Percentiles rank a stretch among this genome's conserved stretches.
Conservation (phyloP, 2,329 filamentous ascomycete species). For the Neospermospora avenae region DNA sequence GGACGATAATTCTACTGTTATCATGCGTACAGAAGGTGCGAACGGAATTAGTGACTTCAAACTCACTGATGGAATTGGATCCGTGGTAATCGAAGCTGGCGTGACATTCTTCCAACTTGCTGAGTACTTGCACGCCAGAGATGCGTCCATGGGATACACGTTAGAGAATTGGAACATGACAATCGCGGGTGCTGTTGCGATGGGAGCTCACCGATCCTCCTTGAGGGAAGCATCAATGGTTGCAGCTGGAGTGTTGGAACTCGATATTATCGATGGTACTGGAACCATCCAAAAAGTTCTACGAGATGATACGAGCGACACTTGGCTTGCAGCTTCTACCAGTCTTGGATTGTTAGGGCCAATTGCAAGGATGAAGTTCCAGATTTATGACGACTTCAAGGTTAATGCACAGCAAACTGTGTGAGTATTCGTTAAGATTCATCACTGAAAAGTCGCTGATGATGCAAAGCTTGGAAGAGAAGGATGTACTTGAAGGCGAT, state of each 20-base stretch:
- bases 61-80: conserved; percentile 4
- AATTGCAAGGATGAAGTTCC: conserved; percentile 20
- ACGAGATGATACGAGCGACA: conserved; percentile 16
- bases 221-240: conserved; percentile 23
- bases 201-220: conserved; percentile 21
- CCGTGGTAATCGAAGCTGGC: conserved; percentile 21
- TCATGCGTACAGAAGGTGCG: conserved; percentile 19
- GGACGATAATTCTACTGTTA: conserved; percentile 16
- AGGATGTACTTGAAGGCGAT: conserved; percentile 19
- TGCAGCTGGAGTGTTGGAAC: conserved; percentile 16
- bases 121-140: conserved; percentile 17
- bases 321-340: conserved; percentile 22
- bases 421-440: conserved; percentile 2
- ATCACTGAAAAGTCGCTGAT: background rate
- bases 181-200: conserved; percentile 21
- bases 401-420: conserved; percentile 15
- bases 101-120: conserved; percentile 24
- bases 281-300: conserved; percentile 15
- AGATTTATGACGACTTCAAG: conserved; percentile 19
- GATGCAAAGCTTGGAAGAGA: conserved; percentile 10
- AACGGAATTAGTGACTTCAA: conserved; percentile 16
- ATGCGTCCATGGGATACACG: conserved; percentile 20
- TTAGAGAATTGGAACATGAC: conserved; percentile 26
- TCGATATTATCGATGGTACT: conserved; percentile 22
- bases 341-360: conserved; percentile 19